phyloP scores from a whole-genome alignment of 768 basidiomycete genomes.

The Lentinula detonsa region DNA sequence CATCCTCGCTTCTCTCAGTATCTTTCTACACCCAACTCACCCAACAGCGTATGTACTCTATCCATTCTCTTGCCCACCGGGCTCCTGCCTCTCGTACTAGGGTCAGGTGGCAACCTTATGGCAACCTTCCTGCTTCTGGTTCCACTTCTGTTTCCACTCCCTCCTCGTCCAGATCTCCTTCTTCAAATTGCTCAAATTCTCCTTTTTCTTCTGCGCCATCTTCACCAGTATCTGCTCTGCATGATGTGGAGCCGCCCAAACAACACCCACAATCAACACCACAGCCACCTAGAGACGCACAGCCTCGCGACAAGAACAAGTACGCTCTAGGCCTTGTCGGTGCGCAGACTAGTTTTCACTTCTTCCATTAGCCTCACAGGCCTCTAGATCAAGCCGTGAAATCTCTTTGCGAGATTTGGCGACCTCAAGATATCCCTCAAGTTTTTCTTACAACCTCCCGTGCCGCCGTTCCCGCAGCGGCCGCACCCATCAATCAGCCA shows the following conservation, averaged over 20 bases:
- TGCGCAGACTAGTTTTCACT: conserved; percentile 29
- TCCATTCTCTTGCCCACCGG: conserved; percentile 58
- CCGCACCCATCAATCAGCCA: conserved; percentile 5
- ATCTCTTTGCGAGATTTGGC: conserved; percentile 76
- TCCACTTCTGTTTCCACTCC: conserved; percentile 31
- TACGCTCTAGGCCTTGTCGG: conserved; percentile 67
- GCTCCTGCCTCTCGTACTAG: conserved; percentile 62
- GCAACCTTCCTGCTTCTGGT: conserved; percentile 30
- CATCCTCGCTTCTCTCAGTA: conserved; percentile 13
- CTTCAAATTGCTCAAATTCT: conserved; percentile 45
- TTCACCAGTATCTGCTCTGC: conserved; percentile 20
- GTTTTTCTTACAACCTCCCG: conserved; percentile 39
- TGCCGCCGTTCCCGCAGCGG: conserved; percentile 20
- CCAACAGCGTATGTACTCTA: conserved; percentile 10
- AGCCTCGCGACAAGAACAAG: conserved; percentile 42
- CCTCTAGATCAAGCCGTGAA: conserved; percentile 71
- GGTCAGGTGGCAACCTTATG: conserved; percentile 81
- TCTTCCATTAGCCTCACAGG: conserved; percentile 6
- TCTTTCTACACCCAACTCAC: conserved; percentile 21
- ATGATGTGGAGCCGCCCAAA: conserved; percentile 28
- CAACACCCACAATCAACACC: conserved; percentile 29
- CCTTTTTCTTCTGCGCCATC: conserved; percentile 41
- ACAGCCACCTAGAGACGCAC: conserved; percentile 2
- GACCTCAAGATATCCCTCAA: conserved; percentile 63
- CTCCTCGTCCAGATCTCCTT: conserved; percentile 34